Conservation (phyloP, 1,139 yeast species). For the Debaryomyces singareniensis region DNA sequence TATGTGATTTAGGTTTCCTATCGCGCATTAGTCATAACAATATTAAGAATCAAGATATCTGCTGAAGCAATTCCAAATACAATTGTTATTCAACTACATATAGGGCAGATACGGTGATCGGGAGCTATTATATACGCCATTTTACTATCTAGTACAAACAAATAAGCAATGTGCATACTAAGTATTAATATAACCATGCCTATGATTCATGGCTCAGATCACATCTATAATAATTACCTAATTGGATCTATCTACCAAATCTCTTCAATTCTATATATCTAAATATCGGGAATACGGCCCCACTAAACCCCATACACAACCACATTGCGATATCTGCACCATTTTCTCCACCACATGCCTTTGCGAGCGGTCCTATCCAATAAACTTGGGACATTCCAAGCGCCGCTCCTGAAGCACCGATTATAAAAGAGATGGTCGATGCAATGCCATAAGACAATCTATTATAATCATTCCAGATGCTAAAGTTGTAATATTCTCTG, state of each 20-base stretch:
- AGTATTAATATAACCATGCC: no score
- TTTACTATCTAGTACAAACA: no score
- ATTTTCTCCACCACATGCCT: slow-evolving; percentile 36
- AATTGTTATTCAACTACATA: no score
- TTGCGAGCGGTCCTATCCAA: slow-evolving; percentile 69
- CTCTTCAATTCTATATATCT: slow-evolving; percentile 58
- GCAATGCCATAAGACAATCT: slow-evolving; percentile 60
- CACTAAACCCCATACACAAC: slow-evolving; percentile 70
- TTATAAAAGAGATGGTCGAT: slow-evolving; percentile 50
- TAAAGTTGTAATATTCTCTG: slow-evolving; percentile 53
- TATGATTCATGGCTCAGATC: no score
- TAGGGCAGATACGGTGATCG: no score
- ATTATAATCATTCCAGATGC: slow-evolving; percentile 53
- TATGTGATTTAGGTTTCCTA: no score
- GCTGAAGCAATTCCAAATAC: no score
- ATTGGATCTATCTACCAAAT: slow-evolving; percentile 46
- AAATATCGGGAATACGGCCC: slow-evolving; percentile 53
- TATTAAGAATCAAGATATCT: no score
- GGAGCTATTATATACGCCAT: no score
- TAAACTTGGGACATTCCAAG: slow-evolving; percentile 81
- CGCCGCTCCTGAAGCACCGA: slow-evolving; percentile 71
- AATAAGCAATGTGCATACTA: no score
- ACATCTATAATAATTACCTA: no score
- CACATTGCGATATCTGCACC: slow-evolving; percentile 85
- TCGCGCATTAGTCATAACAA: no score